A percentile compares a stretch with the other conserved stretches of the same genome.
Evolutionary conservation across 345 rosid species (phyloP).

Genomic region (Moricandia moricandioides): DNA sequence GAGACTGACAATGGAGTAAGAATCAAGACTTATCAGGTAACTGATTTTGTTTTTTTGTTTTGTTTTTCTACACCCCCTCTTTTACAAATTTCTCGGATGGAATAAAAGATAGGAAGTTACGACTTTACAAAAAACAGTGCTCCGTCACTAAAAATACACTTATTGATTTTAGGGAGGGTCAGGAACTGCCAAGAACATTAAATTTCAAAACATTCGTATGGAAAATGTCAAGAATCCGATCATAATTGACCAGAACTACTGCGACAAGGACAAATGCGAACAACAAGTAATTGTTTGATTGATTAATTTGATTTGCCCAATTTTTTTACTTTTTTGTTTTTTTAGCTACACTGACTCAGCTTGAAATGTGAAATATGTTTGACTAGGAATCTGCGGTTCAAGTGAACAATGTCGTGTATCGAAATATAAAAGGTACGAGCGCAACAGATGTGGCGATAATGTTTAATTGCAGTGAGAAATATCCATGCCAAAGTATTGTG

Average conservation of each 20-base stretch:
- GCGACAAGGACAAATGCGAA: constrained; percentile 69
- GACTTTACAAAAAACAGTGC: background rate
- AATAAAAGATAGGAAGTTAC: background rate
- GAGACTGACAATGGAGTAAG: constrained; percentile 79
- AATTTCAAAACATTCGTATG: constrained; percentile 68
- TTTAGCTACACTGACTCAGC: background rate
- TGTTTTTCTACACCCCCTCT: background rate
- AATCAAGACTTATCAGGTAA: constrained; percentile 52
- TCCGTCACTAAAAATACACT: background rate
- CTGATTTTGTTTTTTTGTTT: background rate
- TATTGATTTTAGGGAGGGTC: constrained; percentile 69
- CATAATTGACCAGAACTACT: constrained; percentile 77
- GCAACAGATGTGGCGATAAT: constrained; percentile 61
- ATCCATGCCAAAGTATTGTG: constrained; percentile 64
- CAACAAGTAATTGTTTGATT: constrained; percentile 41
- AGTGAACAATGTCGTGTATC: constrained; percentile 63
- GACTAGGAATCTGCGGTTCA: constrained; percentile 60
- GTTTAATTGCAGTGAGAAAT: constrained; percentile 56
- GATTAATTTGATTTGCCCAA: background rate
- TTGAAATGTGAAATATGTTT: background rate
- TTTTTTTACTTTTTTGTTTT: background rate
- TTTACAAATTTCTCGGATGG: background rate
- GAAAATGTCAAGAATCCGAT: constrained; percentile 78
- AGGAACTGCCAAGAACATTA: constrained; percentile 68
- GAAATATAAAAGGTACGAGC: constrained; percentile 69